Percentiles rank a stretch among this genome's conserved stretches.
Evolutionary conservation across 2,329 filamentous ascomycete species (phyloP).

Genomic region (Aspergillus nomiae): DNA sequence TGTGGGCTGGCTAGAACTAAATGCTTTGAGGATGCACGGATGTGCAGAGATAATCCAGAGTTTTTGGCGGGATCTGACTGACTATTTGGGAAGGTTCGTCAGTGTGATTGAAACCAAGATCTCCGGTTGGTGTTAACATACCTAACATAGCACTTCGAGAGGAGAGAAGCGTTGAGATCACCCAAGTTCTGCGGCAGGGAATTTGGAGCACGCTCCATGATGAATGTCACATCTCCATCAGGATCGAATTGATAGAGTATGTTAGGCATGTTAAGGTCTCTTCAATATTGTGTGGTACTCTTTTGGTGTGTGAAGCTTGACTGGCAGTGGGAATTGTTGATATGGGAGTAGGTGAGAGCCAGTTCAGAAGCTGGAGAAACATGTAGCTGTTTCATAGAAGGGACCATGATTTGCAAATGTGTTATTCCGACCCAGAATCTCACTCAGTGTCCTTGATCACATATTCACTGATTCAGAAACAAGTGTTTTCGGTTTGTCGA

Average conservation of each 20-base stretch:
- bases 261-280: not conserved
- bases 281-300: not conserved
- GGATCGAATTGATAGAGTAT: not conserved
- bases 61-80: not conserved
- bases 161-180: not conserved
- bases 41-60: not conserved
- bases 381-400: no score
- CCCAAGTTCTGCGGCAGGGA: not conserved
- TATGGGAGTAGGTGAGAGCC: not conserved
- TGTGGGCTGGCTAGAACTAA: conserved; percentile 3
- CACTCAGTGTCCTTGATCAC: no score
- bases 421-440: no score
- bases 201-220: not conserved
- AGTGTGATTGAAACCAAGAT: not conserved
- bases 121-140: no score
- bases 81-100: not conserved
- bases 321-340: no score
- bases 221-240: not conserved
- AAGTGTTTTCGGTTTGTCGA: no score
- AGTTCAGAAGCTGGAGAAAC: not conserved
- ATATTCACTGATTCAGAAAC: no score
- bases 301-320: not conserved
- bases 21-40: conserved; percentile 9
- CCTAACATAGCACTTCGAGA: not conserved
- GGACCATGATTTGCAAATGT: no score